These are phyloP conservation scores for Chlorencoelia australis DNA, from an alignment of 2,329 filamentous ascomycete species.

Conservation along the genomic window DNA sequence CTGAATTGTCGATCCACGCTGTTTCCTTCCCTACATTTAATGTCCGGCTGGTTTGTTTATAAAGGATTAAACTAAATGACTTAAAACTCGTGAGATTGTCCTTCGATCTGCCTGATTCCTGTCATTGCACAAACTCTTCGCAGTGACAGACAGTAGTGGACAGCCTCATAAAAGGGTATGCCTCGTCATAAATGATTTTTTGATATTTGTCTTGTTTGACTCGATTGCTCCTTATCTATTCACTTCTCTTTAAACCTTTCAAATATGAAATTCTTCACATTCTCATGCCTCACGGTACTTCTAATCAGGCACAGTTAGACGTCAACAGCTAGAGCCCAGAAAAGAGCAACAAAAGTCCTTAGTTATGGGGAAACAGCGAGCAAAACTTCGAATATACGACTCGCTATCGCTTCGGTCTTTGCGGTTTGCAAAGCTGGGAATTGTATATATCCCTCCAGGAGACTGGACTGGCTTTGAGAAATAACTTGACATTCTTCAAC, in stretches of 20 bases:
- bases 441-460: slow-evolving; percentile 23
- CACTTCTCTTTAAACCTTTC: neutral
- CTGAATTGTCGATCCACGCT: too few relatives aligned
- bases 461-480: too few relatives aligned
- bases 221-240: neutral
- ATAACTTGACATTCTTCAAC: too few relatives aligned
- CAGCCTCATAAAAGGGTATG: too few relatives aligned
- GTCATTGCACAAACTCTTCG: neutral
- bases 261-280: slow-evolving; percentile 12
- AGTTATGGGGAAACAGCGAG: slow-evolving; percentile 42
- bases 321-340: slow-evolving; percentile 31
- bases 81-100: neutral
- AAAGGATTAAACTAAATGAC: too few relatives aligned
- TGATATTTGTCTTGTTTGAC: neutral
- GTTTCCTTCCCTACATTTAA: too few relatives aligned
- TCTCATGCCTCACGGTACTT: slow-evolving; percentile 8
- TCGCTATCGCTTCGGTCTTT: slow-evolving; percentile 38
- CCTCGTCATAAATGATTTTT: slow-evolving; percentile 3
- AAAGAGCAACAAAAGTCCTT: slow-evolving; percentile 33
- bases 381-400: slow-evolving; percentile 40
- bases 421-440: slow-evolving; percentile 39
- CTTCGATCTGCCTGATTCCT: slow-evolving; percentile 1
- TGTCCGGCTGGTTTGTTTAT: too few relatives aligned
- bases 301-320: slow-evolving; percentile 32
- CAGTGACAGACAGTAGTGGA: too few relatives aligned